A percentile compares a stretch with the other conserved stretches of the same genome.
These are phyloP conservation scores for Aspergillus sp. DNA, from an alignment of 2,329 filamentous ascomycete species.

Conservation along the genomic window DNA sequence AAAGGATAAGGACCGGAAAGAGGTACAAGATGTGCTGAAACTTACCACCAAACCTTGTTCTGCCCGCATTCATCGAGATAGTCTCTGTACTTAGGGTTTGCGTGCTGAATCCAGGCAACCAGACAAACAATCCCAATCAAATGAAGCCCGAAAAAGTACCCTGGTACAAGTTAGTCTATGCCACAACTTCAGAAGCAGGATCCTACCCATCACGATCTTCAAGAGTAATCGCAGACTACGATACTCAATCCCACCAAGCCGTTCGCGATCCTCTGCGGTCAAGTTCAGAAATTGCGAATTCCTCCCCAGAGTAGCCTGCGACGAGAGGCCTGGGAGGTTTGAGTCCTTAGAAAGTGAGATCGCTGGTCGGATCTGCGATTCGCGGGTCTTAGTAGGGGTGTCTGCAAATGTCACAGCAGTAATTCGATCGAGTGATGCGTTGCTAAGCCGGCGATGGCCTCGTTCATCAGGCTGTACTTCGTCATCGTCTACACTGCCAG, in stretches of 20 bases:
- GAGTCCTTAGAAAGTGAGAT: constrained; percentile 28
- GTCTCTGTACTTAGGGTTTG: constrained; percentile 46
- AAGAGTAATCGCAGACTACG: constrained; percentile 55
- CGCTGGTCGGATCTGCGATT: constrained; percentile 21
- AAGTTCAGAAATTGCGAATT: constrained; percentile 55
- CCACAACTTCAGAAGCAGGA: neutral
- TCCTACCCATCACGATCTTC: constrained; percentile 50
- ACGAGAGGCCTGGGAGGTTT: constrained; percentile 48
- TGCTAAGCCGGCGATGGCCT: constrained; percentile 5
- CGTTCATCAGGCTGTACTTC: neutral
- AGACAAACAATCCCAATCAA: constrained; percentile 55
- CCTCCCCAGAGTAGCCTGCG: constrained; percentile 50
- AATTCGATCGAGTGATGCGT: constrained; percentile 13
- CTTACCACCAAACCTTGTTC: constrained; percentile 56
- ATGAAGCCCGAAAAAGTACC: constrained; percentile 53
- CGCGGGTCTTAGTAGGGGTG: constrained; percentile 16
- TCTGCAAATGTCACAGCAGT: constrained; percentile 20
- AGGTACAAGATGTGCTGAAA: neutral
- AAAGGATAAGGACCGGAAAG: neutral
- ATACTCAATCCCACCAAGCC: constrained; percentile 59
- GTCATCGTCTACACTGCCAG: constrained; percentile 7
- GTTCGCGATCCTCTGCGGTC: constrained; percentile 46
- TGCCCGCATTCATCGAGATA: constrained; percentile 47
- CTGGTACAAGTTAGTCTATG: constrained; percentile 23
- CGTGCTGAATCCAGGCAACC: constrained; percentile 53